These are phyloP conservation scores for Xylaria sp. DNA, from an alignment of 2,329 filamentous ascomycete genomes.

Conservation along the genomic window DNA sequence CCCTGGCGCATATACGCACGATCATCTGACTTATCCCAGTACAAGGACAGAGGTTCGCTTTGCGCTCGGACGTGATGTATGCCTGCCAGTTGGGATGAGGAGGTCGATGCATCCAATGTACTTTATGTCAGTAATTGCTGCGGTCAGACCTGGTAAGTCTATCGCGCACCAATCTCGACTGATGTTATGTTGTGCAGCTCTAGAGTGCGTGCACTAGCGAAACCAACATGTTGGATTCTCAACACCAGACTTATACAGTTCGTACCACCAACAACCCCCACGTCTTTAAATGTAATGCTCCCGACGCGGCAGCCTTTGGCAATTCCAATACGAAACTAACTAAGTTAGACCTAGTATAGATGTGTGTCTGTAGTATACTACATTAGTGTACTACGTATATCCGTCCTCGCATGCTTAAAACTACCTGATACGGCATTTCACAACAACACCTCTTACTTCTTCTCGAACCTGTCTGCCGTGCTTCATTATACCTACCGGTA, in stretches of 20 bases:
- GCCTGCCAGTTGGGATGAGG: not conserved
- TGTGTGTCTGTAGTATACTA: not conserved
- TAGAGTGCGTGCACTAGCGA: slow-evolving; percentile 20
- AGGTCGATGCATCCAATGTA: slow-evolving; percentile 28
- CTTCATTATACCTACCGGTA: not conserved
- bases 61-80: slow-evolving; percentile 28
- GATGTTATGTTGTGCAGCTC: slow-evolving; percentile 36
- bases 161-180: slow-evolving; percentile 15
- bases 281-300: not conserved
- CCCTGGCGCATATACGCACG: slow-evolving; percentile 31
- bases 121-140: slow-evolving; percentile 33
- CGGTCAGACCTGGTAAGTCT: slow-evolving; percentile 19
- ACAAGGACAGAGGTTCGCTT: slow-evolving; percentile 18
- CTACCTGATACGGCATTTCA: too few relatives aligned
- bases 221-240: slow-evolving; percentile 13
- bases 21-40: slow-evolving; percentile 37
- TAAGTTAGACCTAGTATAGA: not conserved
- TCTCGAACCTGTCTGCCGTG: not conserved
- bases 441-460: not conserved
- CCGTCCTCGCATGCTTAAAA: too few relatives aligned
- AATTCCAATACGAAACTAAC: slow-evolving; percentile 8
- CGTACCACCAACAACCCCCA: not conserved
- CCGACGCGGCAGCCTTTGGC: not conserved
- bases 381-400: not conserved
- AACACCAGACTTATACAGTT: not conserved